Evolutionary conservation across 305 asterid genomes (phyloP), one percentile per base, ranked within the genome.

Genomic region (Solanum hybrid): DNA sequence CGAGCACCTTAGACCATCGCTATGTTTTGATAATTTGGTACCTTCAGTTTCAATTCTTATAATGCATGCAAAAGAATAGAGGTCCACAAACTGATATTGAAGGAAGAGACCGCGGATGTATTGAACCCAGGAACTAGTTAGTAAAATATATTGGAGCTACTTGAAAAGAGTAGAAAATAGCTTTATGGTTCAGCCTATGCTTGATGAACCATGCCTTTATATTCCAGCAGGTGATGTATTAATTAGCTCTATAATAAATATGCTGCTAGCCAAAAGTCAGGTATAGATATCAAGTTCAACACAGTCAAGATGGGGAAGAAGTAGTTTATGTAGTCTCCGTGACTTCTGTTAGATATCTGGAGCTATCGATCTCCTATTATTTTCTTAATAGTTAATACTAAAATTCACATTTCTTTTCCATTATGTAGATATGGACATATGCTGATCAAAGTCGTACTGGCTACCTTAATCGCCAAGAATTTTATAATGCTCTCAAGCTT

Each of bases 401-500:
- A 82, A 46, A 27, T 82, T 82, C 72, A 29, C 72, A 82, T 46
- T 82, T 82, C 87, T 46, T 46, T 82, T 82, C 17, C 72, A 42
- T 88, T 60, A 34, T 94, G 94, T 95, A 96, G 98, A 94, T 96
- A 91, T 96, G 98, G 98, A 93, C 87, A 17, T 94, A 91, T 92
- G 96, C 97, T 79, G 98, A 96, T 93, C 97, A 93, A 90, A 95
- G 92, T 84, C 92, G 82, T 91, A 91, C 89, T 34, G 96, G 97
- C 90, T 95, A 90, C 91, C 95, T 96, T 40, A 95, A 94, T 73
- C 97, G 97, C 81, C 88, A 94, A 78, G 96, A 95, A 90, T 96
- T 96, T 93, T 96, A 94, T 90, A 95, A 95, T 90, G 97, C 95
- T 92, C 96, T 96, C 36, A 96, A 94, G 94, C 98, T 96, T 90